phyloP scores from a whole-genome alignment of 2,329 filamentous ascomycete species.

The Colletotrichum musicola region DNA sequence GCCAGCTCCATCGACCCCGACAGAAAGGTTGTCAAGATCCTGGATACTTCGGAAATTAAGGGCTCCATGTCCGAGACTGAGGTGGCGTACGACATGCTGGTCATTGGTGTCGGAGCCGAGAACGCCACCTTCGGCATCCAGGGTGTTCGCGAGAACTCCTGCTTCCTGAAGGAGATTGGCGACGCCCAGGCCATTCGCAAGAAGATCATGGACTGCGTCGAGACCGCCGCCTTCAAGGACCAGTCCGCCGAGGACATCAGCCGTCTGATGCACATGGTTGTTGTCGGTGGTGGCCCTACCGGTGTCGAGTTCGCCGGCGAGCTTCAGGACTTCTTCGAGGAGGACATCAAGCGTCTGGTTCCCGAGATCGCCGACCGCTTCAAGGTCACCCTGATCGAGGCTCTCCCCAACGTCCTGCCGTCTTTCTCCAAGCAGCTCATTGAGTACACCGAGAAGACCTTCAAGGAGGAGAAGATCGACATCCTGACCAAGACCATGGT shows the following conservation, averaged over 20 bases:
- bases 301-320: conserved; percentile 99
- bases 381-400: conserved; percentile 97
- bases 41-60: conserved; percentile 93
- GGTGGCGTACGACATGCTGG: conserved; percentile 97
- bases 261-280: conserved; percentile 98
- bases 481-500: conserved; percentile 99
- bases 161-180: conserved; percentile 98
- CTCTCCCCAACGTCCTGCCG: conserved; percentile 93
- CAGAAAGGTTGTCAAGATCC: conserved; percentile 88
- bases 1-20: conserved; percentile 95
- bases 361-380: conserved; percentile 96
- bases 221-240: conserved; percentile 98
- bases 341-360: conserved; percentile 97
- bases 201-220: conserved; percentile 99
- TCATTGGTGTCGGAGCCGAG: conserved; percentile 96
- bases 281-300: conserved; percentile 91
- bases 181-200: conserved; percentile 97
- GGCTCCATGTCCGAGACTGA: conserved; percentile 85
- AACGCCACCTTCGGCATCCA: conserved; percentile 99
- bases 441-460: conserved; percentile 98
- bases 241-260: conserved; percentile 89
- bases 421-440: conserved; percentile 99
- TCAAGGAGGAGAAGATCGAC: conserved; percentile 98
- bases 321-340: conserved; percentile 98
- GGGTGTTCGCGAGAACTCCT: conserved; percentile 93